phyloP scores from a whole-genome alignment of 176 grass and related monocot species.

The Thinopyrum elongatum region DNA sequence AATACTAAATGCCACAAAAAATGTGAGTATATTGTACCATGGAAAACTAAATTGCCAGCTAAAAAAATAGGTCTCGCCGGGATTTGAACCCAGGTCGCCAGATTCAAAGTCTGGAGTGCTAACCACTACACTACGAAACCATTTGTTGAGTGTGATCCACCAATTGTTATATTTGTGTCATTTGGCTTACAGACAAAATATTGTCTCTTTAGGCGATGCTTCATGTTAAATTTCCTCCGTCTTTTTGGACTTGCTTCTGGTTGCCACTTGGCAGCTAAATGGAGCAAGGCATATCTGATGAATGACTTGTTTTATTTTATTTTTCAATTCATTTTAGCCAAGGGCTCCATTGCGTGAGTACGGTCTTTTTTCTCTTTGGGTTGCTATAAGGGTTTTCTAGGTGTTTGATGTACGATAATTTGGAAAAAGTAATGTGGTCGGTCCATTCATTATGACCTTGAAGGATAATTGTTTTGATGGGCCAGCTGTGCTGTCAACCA shows the following conservation, averaged over 20 bases:
- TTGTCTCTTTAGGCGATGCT: neutral
- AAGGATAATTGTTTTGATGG: conserved; percentile 12
- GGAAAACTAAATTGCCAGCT: neutral
- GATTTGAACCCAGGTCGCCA: conserved; percentile 99
- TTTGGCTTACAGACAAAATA: neutral
- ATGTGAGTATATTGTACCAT: too few relatives aligned
- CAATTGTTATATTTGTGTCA: neutral
- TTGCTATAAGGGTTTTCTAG: too few relatives aligned
- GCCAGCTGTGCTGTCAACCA: neutral
- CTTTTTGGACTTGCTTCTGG: neutral
- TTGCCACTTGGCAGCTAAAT: neutral
- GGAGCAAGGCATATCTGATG: neutral
- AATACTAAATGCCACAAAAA: neutral
- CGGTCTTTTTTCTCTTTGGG: too few relatives aligned
- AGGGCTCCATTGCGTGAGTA: neutral
- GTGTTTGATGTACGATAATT: neutral
- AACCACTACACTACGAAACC: conserved; percentile 92
- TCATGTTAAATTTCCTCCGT: neutral
- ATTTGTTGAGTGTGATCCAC: neutral
- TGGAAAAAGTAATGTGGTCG: neutral
- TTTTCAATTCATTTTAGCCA: neutral
- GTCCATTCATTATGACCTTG: conserved; percentile 5
- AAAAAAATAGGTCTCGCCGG: conserved; percentile 37
- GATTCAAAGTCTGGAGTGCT: conserved; percentile 99
- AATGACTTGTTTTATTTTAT: neutral